A percentile compares a stretch with the other conserved stretches of the same genome.
Evolutionary conservation across 768 basidiomycete species (phyloP).

Genomic region (Pluteus cervinus): DNA sequence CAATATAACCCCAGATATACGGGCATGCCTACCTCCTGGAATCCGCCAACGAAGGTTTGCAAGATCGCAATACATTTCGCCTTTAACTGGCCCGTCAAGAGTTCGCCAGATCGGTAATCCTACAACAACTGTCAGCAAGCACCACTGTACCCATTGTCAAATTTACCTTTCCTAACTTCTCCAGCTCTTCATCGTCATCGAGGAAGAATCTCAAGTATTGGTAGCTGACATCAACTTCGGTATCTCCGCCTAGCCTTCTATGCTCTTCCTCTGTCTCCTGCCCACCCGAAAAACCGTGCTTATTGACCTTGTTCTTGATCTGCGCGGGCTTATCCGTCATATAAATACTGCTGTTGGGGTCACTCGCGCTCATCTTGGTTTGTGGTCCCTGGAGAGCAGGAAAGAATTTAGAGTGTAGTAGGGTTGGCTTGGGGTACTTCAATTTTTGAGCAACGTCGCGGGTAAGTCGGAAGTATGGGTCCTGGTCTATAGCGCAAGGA

Average conservation of each 20-base stretch:
- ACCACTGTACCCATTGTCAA: background rate
- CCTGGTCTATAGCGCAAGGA: conserved; percentile 97
- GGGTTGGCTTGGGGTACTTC: conserved; percentile 91
- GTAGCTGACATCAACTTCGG: conserved; percentile 93
- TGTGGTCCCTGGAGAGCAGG: conserved; percentile 97
- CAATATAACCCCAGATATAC: background rate
- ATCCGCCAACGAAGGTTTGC: conserved; percentile 76
- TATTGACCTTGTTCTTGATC: conserved; percentile 97
- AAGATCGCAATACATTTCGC: conserved; percentile 77
- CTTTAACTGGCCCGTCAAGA: conserved; percentile 92
- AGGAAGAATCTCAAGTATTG: conserved; percentile 95
- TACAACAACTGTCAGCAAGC: conserved; percentile 21
- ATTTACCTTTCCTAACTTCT: conserved; percentile 66
- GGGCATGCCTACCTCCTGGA: conserved; percentile 64
- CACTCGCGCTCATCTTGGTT: conserved; percentile 98
- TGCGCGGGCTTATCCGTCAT: conserved; percentile 91
- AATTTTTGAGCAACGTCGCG: conserved; percentile 92
- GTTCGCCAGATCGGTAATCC: conserved; percentile 87
- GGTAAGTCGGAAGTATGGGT: conserved; percentile 96
- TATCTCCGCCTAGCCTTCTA: conserved; percentile 77
- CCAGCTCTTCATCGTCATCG: conserved; percentile 89
- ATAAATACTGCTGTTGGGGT: conserved; percentile 88
- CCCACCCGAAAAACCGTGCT: conserved; percentile 94
- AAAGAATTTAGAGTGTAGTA: conserved; percentile 96
- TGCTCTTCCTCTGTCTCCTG: conserved; percentile 96